Conservation (phyloP, 2,329 filamentous ascomycete species). For the Claviceps monticola region DNA sequence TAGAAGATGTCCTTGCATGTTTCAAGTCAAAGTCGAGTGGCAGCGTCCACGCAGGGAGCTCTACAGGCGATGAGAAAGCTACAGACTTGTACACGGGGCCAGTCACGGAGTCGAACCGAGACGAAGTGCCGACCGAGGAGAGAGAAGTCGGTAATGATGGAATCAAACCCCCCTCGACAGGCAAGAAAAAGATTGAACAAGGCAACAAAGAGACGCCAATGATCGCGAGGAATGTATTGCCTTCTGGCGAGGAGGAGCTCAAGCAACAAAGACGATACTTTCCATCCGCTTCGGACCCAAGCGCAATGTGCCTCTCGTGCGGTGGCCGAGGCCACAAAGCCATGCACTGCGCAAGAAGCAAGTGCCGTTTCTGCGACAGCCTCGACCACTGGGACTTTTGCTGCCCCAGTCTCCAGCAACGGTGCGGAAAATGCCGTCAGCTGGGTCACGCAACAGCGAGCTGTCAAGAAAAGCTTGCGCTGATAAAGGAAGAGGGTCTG, state of each 20-base stretch:
- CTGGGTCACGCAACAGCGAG: constrained; percentile 39
- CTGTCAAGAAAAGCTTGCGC: constrained; percentile 43
- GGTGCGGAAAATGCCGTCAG: constrained; percentile 48
- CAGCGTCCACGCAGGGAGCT: not conserved
- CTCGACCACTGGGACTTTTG: constrained; percentile 31
- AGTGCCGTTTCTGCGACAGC: constrained; percentile 35
- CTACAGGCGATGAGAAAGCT: not conserved
- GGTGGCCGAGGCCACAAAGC: constrained; percentile 33
- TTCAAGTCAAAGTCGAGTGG: constrained; percentile 4
- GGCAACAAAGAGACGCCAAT: constrained; percentile 1
- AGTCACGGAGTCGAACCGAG: not conserved
- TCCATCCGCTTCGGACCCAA: constrained; percentile 29
- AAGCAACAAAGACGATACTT: constrained; percentile 35
- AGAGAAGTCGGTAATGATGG: constrained; percentile 1
- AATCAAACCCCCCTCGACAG: not conserved
- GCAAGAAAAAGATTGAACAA: not conserved
- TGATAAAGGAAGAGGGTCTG: constrained; percentile 37
- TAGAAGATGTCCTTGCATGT: constrained; percentile 11
- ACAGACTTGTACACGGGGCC: not conserved
- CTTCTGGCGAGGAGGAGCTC: constrained; percentile 19
- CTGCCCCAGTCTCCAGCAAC: constrained; percentile 33
- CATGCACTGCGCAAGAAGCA: constrained; percentile 28
- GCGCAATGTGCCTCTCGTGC: constrained; percentile 37
- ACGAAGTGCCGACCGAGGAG: constrained; percentile 1
- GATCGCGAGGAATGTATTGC: constrained; percentile 11